These are phyloP conservation scores for Citeromyces matritensis DNA, from an alignment of 805 yeast species.

Conservation along the genomic window DNA sequence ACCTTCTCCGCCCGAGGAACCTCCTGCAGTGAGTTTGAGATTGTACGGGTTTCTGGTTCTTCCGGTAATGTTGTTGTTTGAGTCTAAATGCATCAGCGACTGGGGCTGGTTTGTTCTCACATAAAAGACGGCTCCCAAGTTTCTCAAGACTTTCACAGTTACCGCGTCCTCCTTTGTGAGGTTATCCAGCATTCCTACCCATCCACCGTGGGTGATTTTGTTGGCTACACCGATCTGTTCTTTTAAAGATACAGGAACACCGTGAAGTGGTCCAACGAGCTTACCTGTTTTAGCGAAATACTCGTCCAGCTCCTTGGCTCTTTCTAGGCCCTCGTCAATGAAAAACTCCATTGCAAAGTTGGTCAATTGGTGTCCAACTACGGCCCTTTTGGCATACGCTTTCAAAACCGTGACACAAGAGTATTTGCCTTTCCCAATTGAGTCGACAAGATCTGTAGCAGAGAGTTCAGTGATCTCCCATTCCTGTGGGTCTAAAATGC, in stretches of 20 bases:
- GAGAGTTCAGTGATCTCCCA: conserved; percentile 25
- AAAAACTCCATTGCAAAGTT: conserved; percentile 37
- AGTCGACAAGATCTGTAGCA: conserved; percentile 23
- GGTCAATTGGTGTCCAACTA: conserved; percentile 48
- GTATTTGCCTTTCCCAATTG: conserved; percentile 29
- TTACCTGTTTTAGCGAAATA: conserved; percentile 29
- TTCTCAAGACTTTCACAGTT: conserved; percentile 28
- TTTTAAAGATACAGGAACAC: conserved; percentile 53
- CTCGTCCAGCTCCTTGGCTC: conserved; percentile 45
- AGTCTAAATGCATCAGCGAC: conserved; percentile 53
- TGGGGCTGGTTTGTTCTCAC: conserved; percentile 60
- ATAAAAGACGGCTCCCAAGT: conserved; percentile 46
- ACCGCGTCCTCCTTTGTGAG: conserved; percentile 29
- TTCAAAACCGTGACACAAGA: conserved; percentile 35
- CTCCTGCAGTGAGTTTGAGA: conserved; percentile 45
- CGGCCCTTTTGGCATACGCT: conserved; percentile 54
- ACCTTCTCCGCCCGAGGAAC: conserved; percentile 68
- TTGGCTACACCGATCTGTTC: conserved; percentile 46
- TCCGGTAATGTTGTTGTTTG: conserved; percentile 45
- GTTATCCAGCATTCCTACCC: conserved; percentile 34
- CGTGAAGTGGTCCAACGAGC: conserved; percentile 53
- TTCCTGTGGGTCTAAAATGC: conserved; percentile 17
- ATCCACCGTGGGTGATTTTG: conserved; percentile 43
- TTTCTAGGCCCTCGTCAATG: conserved; percentile 43
- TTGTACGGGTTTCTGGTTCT: conserved; percentile 45